These are phyloP conservation scores for Rubia tinctorum DNA, from an alignment of 305 asterid species.

Conservation along the genomic window DNA sequence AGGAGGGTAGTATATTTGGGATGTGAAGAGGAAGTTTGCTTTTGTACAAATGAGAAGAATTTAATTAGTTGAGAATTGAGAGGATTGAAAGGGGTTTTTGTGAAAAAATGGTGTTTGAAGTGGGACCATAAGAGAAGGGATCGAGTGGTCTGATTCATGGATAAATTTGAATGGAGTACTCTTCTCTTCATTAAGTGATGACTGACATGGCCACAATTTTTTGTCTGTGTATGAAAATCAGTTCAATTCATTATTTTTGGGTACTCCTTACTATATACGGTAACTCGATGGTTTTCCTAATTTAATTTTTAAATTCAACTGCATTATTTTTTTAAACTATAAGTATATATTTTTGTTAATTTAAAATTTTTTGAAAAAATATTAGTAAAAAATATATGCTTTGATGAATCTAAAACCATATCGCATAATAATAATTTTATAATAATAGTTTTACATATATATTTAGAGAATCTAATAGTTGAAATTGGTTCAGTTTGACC, in stretches of 20 bases:
- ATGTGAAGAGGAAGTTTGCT: constrained; percentile 6
- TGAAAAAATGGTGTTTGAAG: constrained; percentile 8
- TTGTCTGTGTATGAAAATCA: constrained; percentile 18
- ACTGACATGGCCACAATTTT: constrained; percentile 29
- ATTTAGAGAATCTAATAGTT: too few species aligned
- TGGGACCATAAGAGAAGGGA: constrained; percentile 30
- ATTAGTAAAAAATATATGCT: too few species aligned
- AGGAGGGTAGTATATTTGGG: background rate
- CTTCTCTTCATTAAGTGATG: constrained; percentile 19
- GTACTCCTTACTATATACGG: too few species aligned
- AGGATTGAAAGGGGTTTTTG: constrained; percentile 4
- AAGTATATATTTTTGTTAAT: too few species aligned
- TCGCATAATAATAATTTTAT: too few species aligned
- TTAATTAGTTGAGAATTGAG: background rate
- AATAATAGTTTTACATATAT: too few species aligned
- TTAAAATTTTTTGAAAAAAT: too few species aligned
- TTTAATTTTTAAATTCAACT: too few species aligned
- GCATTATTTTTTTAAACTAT: too few species aligned
- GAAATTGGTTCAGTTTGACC: too few species aligned
- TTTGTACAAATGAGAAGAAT: background rate
- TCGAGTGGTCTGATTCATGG: constrained; percentile 23
- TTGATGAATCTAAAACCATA: too few species aligned
- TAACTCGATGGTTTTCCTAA: too few species aligned
- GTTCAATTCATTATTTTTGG: constrained; percentile 12
- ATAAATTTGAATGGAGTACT: constrained; percentile 16